Conservation (phyloP, 192 early-diverging fungal species). For the Gaertneriomyces sp. region DNA sequence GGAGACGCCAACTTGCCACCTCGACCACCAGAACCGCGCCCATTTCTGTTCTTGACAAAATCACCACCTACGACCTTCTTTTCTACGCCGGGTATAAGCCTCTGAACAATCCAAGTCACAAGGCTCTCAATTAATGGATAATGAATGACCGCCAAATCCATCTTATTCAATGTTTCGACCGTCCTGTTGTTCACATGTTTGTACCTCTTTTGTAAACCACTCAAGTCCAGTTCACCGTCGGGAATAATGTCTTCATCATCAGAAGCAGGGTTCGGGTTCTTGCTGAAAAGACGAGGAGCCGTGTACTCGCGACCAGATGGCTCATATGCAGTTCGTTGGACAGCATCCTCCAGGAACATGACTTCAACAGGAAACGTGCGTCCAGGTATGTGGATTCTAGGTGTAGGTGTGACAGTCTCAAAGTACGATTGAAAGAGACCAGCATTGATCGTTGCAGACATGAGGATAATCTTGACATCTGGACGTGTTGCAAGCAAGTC, state of each 20-base stretch:
- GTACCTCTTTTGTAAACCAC: conserved; percentile 28
- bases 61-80: conserved; percentile 14
- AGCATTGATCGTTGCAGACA: conserved; percentile 89
- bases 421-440: conserved; percentile 78
- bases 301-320: conserved; percentile 34
- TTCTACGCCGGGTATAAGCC: conserved; percentile 18
- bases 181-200: conserved; percentile 24
- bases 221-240: neutral
- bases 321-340: conserved; percentile 47
- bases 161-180: conserved; percentile 14
- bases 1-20: neutral
- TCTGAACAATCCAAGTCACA: conserved; percentile 33
- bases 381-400: conserved; percentile 53
- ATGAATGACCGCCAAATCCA: conserved; percentile 46
- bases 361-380: conserved; percentile 62
- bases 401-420: conserved; percentile 1
- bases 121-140: conserved; percentile 46
- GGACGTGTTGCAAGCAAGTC: conserved; percentile 48
- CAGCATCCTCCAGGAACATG: conserved; percentile 57
- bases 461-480: conserved; percentile 76
- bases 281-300: conserved; percentile 52
- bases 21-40: neutral
- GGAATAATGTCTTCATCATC: conserved; percentile 38
- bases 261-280: neutral
- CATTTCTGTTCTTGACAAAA: neutral